Evolutionary conservation across 1,139 yeast genomes (phyloP), one percentile per base, ranked within the genome.

Genomic region (Geotrichum fermentans): DNA sequence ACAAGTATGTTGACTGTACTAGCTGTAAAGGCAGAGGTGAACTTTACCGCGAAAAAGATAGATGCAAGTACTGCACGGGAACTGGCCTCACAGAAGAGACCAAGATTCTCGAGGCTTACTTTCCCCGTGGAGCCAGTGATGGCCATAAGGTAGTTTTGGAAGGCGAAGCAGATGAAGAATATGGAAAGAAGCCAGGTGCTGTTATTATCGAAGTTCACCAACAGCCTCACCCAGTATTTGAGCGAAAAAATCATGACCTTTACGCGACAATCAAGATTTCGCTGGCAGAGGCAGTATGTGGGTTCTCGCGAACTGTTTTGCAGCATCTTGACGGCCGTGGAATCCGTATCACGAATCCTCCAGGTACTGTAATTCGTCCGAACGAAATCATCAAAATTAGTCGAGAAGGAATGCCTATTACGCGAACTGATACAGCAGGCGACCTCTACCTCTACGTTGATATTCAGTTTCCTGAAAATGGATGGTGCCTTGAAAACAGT

Each of bases 351-450:
- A 78, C 86, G 0, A 86, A 88, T 4, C 73, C 75, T 11, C 58
- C 66, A 0, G 74, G 75, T 8, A 94, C 92, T 0, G 96, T 92
- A 4, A 63, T 89, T 8, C 76, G 83, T 56, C 97, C 97, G 0
- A 83, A 86, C 14, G 86, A 86, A 54, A 75, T 72, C 52, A 67
- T 92, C 34, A 75, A 81, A 55, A 72, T 92, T 17, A 67, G 73
- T 35, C 78, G 79, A 40, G 97, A 90, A 65, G 98, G 98, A 1
- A 87, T 94, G 95, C 96, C 96, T 0, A 61, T 77, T 4, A 70
- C 71, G 51, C 67, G 68, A 20, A 58, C 68, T 10, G 69, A 64
- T 42, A 61, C 67, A 17, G 73, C 74, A 44, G 97, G 97, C 22
- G 89, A 88, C 63, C 68, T 92, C 58, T 90, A 82, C 58, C 72